phyloP scores from a whole-genome alignment of 2,329 filamentous ascomycete genomes.

The Raffaelea albimanens region DNA sequence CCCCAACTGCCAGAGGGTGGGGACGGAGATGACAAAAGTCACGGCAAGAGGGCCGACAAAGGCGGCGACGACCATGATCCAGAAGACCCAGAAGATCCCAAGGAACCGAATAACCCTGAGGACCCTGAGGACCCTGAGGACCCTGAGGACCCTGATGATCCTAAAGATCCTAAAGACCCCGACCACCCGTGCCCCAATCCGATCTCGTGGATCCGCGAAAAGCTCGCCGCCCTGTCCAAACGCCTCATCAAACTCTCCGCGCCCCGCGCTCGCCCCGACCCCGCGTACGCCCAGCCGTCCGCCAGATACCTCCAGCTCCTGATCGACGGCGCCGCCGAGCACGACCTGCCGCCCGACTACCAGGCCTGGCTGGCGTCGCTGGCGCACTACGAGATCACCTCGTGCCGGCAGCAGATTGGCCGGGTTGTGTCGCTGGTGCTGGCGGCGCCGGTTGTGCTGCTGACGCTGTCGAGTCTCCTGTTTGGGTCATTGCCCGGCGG shows the following conservation, averaged over 20 bases:
- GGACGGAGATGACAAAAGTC: conserved; percentile 9
- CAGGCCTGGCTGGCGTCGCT: conserved; percentile 61
- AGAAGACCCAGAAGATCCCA: too few relatives aligned
- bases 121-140: too few relatives aligned
- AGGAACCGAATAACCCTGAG: too few relatives aligned
- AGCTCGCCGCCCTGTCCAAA: conserved; percentile 27
- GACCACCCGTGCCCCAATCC: too few relatives aligned
- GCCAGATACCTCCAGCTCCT: conserved; percentile 76
- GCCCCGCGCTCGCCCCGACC: conserved; percentile 47
- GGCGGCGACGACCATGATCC: conserved; percentile 12
- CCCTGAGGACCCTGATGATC: too few relatives aligned
- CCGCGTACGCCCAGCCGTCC: conserved; percentile 72
- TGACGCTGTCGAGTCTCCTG: background rate
- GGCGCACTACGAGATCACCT: conserved; percentile 62
- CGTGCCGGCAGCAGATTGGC: conserved; percentile 43
- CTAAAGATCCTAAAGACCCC: too few relatives aligned
- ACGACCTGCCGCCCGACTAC: conserved; percentile 71
- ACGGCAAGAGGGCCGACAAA: conserved; percentile 6
- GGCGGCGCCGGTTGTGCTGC: background rate
- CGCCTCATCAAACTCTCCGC: conserved; percentile 32
- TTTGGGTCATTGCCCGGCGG: conserved; percentile 17
- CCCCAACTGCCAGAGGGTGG: conserved; percentile 35
- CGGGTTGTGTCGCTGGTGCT: conserved; percentile 24
- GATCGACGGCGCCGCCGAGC: conserved; percentile 67
- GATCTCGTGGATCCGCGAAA: conserved; percentile 5